Percentiles rank a stretch among this genome's conserved stretches.
These are phyloP conservation scores for Verticillium longisporum DNA, from an alignment of 2,329 filamentous ascomycete species.

Conservation along the genomic window DNA sequence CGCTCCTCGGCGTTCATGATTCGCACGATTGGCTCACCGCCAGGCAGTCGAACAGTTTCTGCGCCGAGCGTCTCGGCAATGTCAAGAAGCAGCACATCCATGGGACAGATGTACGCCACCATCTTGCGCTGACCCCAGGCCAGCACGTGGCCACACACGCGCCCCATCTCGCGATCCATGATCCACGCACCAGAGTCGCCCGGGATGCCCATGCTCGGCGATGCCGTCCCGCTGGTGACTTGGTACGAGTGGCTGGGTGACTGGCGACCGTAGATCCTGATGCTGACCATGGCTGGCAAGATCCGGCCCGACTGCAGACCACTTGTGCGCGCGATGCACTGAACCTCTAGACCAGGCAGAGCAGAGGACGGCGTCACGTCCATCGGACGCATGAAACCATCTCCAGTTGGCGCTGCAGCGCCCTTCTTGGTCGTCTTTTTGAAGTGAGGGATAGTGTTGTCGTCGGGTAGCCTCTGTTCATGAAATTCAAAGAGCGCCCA, in stretches of 20 bases:
- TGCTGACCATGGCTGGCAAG: slow-evolving; percentile 68
- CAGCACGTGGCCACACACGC: slow-evolving; percentile 82
- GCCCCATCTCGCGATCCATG: slow-evolving; percentile 69
- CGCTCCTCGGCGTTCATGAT: slow-evolving; percentile 11
- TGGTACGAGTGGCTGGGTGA: slow-evolving; percentile 71
- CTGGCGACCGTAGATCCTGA: slow-evolving; percentile 79
- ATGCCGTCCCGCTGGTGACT: slow-evolving; percentile 32
- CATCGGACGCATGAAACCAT: slow-evolving; percentile 41
- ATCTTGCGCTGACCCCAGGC: slow-evolving; percentile 77
- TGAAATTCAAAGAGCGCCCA: slow-evolving; percentile 87
- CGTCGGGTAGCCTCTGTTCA: slow-evolving; percentile 60
- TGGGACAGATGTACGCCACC: slow-evolving; percentile 88
- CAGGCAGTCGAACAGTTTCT: slow-evolving; percentile 62
- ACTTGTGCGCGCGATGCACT: slow-evolving; percentile 82
- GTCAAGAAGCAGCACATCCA: slow-evolving; percentile 83
- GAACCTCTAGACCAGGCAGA: slow-evolving; percentile 71
- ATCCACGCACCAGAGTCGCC: slow-evolving; percentile 94
- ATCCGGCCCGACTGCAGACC: slow-evolving; percentile 77
- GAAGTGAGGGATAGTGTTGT: slow-evolving; percentile 56
- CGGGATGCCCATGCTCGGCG: slow-evolving; percentile 53
- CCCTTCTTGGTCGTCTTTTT: neutral
- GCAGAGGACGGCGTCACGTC: slow-evolving; percentile 51
- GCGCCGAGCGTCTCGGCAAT: slow-evolving; percentile 75
- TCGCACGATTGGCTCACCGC: slow-evolving; percentile 37
- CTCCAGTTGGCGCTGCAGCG: slow-evolving; percentile 14